Evolutionary conservation across 495 filamentous ascomycete species (phyloP).

Genomic region (Achaetomiella virescens): DNA sequence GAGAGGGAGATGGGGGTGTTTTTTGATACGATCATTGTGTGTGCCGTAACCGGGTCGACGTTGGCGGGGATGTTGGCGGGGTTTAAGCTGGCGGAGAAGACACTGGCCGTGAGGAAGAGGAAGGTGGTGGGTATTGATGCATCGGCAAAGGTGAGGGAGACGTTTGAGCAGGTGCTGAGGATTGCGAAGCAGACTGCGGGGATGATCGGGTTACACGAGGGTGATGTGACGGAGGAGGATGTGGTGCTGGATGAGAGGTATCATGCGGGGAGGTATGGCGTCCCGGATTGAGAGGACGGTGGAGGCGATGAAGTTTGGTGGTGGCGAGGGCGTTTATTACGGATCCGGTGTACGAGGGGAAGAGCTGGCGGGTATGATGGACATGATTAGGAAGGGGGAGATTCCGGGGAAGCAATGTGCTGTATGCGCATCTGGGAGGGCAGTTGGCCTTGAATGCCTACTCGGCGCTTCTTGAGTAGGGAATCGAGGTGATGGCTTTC

Average conservation of each 20-base stretch:
- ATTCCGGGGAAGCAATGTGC: conserved; percentile 49
- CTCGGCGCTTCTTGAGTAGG: conserved; percentile 10
- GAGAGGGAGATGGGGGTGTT: conserved; percentile 50
- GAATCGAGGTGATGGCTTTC: no score
- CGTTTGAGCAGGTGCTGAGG: conserved; percentile 50
- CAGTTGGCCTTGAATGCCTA: conserved; percentile 59
- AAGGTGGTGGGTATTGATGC: conserved; percentile 58
- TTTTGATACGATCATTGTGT: conserved; percentile 57
- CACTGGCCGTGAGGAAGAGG: conserved; percentile 32
- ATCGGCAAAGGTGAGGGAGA: conserved; percentile 50
- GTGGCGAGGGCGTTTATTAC: conserved; percentile 59
- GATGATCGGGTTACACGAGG: conserved; percentile 49
- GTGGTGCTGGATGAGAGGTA: conserved; percentile 55
- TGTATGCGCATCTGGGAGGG: conserved; percentile 61
- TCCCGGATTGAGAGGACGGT: conserved; percentile 50
- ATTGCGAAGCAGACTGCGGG: conserved; percentile 54
- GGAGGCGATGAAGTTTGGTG: conserved; percentile 56
- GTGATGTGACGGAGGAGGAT: conserved; percentile 50
- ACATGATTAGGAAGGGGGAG: conserved; percentile 52
- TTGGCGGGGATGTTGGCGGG: conserved; percentile 59
- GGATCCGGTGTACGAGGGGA: conserved; percentile 63
- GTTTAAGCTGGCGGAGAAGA: conserved; percentile 51
- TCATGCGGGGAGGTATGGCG: conserved; percentile 55
- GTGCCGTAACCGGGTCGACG: conserved; percentile 57
- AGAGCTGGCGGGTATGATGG: conserved; percentile 62